Evolutionary conservation across 352 stramenopile species (phyloP), one percentile per base, ranked within the genome.

Genomic region (Phytophthora tubulina): DNA sequence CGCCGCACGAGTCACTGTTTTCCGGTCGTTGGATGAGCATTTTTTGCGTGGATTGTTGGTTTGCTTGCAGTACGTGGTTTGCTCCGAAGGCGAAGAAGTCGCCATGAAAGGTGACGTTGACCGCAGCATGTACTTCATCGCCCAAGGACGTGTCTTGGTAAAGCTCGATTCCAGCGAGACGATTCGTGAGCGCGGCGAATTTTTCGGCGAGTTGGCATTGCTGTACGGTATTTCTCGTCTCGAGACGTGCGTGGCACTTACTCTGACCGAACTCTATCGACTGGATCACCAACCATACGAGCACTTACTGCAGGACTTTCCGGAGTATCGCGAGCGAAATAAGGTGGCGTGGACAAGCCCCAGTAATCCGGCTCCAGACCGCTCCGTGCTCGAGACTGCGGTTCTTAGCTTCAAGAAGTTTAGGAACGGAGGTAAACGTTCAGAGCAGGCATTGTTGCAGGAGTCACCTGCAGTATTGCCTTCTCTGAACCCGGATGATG

Each of bases 61-160:
- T n/a, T 77, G 76, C 10, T 67, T 93, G 8, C 73, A 89, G 52
- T 91, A 87, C 51, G 81, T 93, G n/a, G 72, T 92, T 15, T 92
- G 83, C 63, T 88, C 80, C 6, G 86, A 92, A 63, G 79, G 84
- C 8, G 86, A 93, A 54, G 82, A 92, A 54, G 80, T 93, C 31
- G 75, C 90, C 33, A 87, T 89, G 59, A 74, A 72, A 45, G 87
- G 88, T 3, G 88, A 95, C 65, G 86, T 94, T 14, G 86, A 94
- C 33, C 80, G 81, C 17, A 88, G 73, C 58, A 94, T 95, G 88
- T 95, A 95, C 63, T 93, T 95, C 49, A 92, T 95, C 39, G 76
- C 84, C 3, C 54, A 81, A 6, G 88, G 88, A 0, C 84, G 85
- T 2, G 65, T 95, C 10, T 70, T 95, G 38, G 72, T 93, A 31